These are phyloP conservation scores for Camellia granthamiana DNA, from an alignment of 148 eudicot species.

Conservation along the genomic window DNA sequence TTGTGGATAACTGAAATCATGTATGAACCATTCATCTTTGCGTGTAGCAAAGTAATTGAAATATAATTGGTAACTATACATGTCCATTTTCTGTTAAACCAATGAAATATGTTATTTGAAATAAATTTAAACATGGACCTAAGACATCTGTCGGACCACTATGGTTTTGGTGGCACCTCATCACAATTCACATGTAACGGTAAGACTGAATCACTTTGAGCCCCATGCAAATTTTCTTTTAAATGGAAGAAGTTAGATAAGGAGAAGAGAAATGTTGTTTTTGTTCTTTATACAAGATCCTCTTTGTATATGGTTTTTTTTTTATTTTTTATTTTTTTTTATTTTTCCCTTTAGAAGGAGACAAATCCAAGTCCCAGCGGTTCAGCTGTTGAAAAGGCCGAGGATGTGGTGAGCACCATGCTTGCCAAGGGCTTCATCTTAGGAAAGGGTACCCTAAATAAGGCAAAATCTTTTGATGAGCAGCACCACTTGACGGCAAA, in stretches of 20 bases:
- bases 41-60: neutral
- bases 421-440: conserved; percentile 54
- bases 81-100: neutral
- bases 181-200: no score
- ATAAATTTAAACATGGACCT: no score
- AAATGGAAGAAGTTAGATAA: no score
- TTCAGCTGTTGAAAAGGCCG: conserved; percentile 39
- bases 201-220: no score
- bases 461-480: conserved; percentile 50
- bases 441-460: conserved; percentile 49
- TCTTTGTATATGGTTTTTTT: neutral
- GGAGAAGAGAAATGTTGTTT: no score
- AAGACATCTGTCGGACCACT: no score
- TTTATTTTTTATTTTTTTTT: neutral
- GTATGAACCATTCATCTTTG: neutral
- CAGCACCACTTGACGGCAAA: conserved; percentile 39
- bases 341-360: conserved; percentile 9
- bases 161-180: no score
- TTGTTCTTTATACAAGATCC: neutral
- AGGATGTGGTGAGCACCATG: conserved; percentile 58
- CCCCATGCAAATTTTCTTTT: no score
- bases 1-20: no score
- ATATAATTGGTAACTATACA: neutral
- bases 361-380: conserved; percentile 20
- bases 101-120: neutral